Base-by-base conservation (phyloP, 2,329 filamentous ascomycete genomes). In the Metarhizium robertsii region DNA sequence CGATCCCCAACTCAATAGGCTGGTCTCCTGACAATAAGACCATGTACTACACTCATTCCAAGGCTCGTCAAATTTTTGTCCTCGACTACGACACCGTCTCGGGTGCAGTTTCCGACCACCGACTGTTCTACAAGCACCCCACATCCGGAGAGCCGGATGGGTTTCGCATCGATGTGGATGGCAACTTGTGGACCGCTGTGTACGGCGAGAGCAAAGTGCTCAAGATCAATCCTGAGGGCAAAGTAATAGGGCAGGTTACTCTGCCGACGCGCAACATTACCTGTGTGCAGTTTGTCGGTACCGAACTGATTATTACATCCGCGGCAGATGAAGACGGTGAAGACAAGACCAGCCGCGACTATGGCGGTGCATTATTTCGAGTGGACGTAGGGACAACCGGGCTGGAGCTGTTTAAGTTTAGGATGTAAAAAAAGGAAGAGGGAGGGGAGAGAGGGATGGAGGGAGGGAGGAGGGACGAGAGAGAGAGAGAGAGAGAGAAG, bases 151-250 rank as follows among this genome's bases (percentile, higher is more conserved):
- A 83, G 59, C 90, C 90, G 1, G 92, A 96, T 70, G 92, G 92
- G 2, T 92, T 92, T 71, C 85, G 86, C 59, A 81, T 95, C 64
- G 92, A 96, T 66, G 80, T 79, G 47, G 83, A 95, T 54, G 91
- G 90, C n/a, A 86, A 87, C 73, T 78, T 96, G 64, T 96, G 92
- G 92, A 85, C 88, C 58, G 88, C 90, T 7, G 77, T 94, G n/a
- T 94, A 90, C 66, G 90, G 90, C 54, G 88, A 87, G 59, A 76
- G 81, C 57, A 81, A 83, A 58, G 88, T 96, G 29, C 73, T 95
- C 61, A 83, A 87, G 67, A 86, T 96, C 65, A 83, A 80, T 50
- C 81, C 84, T 4, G 70, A 79, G 52, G 90, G 90, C 2, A 74
- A 84, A 64, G 71, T 95, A 34, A 76, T 92, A 5, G 90, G 88